Evolutionary conservation across 164 flowering plant species (phyloP).

Genomic region (Vitis amurensis): DNA sequence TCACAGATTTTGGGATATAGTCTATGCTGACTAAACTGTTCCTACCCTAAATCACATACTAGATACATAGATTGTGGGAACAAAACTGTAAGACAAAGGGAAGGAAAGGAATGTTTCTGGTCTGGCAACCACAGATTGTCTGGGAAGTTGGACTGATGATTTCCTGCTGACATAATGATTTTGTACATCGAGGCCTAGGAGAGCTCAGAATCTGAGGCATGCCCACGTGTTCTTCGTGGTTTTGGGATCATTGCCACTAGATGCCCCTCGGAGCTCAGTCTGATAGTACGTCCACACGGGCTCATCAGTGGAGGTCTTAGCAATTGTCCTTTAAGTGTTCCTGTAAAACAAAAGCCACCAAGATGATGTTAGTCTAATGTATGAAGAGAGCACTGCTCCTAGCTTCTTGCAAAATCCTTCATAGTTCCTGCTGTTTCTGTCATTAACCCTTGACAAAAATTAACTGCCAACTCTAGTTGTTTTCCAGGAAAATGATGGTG

Average conservation of each 20-base stretch:
- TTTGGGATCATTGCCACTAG: slow-evolving; percentile 40
- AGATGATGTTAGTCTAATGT: not conserved
- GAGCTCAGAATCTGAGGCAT: slow-evolving; percentile 79
- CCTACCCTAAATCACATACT: not conserved
- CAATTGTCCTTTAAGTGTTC: slow-evolving; percentile 48
- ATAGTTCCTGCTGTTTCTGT: not conserved
- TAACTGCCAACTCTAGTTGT: not conserved
- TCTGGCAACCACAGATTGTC: not conserved
- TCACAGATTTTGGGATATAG: not conserved
- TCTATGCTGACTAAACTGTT: not conserved
- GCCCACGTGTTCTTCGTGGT: slow-evolving; percentile 51
- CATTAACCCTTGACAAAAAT: not conserved
- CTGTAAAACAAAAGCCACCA: slow-evolving; percentile 28
- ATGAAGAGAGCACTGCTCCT: not conserved
- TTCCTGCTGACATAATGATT: not conserved
- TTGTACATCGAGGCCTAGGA: slow-evolving; percentile 20
- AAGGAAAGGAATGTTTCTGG: not conserved
- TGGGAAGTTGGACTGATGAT: not conserved
- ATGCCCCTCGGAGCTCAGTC: slow-evolving; percentile 53
- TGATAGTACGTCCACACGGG: slow-evolving; percentile 41
- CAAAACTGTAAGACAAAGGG: no score
- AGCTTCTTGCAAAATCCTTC: not conserved
- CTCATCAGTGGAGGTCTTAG: slow-evolving; percentile 59
- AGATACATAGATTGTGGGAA: not conserved
- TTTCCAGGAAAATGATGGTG: not conserved